Evolutionary conservation across 164 flowering plant species (phyloP).

Genomic region (Buxus sempervirens): DNA sequence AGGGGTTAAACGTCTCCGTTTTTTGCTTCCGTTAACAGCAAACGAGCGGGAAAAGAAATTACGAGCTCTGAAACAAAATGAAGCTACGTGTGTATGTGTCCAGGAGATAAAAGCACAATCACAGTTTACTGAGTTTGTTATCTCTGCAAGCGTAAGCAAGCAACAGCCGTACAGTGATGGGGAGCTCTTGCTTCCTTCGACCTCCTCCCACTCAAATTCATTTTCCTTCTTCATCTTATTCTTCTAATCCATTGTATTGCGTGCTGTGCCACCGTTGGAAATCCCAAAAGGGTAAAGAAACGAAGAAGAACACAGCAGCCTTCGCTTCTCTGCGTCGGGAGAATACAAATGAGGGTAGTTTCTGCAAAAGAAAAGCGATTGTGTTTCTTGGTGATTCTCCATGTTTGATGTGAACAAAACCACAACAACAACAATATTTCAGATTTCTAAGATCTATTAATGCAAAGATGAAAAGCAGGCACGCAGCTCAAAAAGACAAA

Average conservation of each 20-base stretch:
- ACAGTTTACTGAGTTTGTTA: neutral
- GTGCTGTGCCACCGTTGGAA: slow-evolving; percentile 16
- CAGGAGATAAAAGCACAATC: neutral
- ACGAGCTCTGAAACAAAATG: too few species aligned
- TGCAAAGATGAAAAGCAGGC: too few species aligned
- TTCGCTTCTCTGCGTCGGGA: slow-evolving; percentile 33
- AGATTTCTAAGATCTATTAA: too few species aligned
- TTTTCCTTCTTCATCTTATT: slow-evolving; percentile 17
- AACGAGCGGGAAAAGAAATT: too few species aligned
- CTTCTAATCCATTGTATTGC: slow-evolving; percentile 12
- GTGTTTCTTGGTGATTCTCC: slow-evolving; percentile 62
- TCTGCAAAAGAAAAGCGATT: slow-evolving; percentile 43
- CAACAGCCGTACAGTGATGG: slow-evolving; percentile 3
- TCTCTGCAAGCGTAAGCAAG: neutral
- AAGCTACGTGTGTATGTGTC: too few species aligned
- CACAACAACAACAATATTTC: too few species aligned
- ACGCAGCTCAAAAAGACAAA: neutral
- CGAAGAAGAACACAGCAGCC: slow-evolving; percentile 17
- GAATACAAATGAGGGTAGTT: slow-evolving; percentile 20
- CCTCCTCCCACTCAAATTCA: slow-evolving; percentile 20
- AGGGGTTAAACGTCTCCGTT: too few species aligned
- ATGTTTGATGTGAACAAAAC: too few species aligned
- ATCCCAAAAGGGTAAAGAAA: slow-evolving; percentile 15
- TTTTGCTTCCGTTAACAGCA: too few species aligned
- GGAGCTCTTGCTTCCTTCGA: slow-evolving; percentile 25